phyloP scores from a whole-genome alignment of 768 basidiomycete genomes.

The Rhodotorula paludigena region DNA sequence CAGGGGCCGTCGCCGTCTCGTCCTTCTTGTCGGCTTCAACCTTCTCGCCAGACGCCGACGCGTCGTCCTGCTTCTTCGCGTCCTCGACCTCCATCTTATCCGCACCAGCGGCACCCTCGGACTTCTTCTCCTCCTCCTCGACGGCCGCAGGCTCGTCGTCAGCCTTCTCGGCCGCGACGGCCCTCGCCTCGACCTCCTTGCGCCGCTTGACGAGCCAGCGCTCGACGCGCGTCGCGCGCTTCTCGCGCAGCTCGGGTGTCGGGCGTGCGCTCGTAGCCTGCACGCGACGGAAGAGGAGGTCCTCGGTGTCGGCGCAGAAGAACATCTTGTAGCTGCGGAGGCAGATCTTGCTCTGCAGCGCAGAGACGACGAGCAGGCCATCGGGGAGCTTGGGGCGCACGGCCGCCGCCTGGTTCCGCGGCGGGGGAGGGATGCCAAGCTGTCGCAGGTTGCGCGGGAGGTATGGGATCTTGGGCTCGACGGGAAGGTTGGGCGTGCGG shows the following conservation, averaged over 20 bases:
- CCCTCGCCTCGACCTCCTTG: neutral
- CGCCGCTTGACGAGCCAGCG: conserved; percentile 21
- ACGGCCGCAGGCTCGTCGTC: neutral
- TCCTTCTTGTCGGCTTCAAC: neutral
- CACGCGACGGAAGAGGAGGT: conserved; percentile 38
- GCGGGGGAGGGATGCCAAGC: conserved; percentile 9
- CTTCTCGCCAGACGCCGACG: neutral
- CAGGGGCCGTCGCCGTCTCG: neutral
- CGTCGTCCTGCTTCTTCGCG: neutral
- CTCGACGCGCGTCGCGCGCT: conserved; percentile 3
- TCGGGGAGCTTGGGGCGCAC: conserved; percentile 10
- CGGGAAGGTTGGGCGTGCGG: conserved; percentile 13
- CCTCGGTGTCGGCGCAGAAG: conserved; percentile 60
- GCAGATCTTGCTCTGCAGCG: conserved; percentile 78
- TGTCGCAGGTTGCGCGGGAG: conserved; percentile 52
- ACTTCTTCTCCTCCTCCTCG: neutral
- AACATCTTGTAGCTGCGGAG: conserved; percentile 66
- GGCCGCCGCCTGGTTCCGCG: neutral
- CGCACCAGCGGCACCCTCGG: neutral
- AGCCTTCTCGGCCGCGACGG: neutral
- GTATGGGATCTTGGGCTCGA: conserved; percentile 54
- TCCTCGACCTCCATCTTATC: neutral
- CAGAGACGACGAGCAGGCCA: conserved; percentile 48
- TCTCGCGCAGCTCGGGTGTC: neutral
- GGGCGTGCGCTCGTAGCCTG: neutral